These are phyloP conservation scores for Pleurotus giganteus DNA, from an alignment of 768 basidiomycete genomes.

Conservation along the genomic window DNA sequence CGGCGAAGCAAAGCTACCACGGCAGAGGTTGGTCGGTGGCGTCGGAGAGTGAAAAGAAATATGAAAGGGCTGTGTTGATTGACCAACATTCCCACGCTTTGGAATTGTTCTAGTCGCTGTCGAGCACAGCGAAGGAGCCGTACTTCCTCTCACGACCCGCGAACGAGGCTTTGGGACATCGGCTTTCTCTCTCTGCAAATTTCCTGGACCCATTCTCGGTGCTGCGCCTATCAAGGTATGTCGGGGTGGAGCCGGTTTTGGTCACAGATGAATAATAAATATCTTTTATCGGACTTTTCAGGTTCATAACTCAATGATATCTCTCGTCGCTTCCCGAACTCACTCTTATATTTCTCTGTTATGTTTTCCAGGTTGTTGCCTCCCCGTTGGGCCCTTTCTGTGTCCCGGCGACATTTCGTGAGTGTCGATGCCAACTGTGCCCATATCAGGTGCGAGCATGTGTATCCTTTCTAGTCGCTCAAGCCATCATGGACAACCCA, in stretches of 20 bases:
- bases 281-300: constrained; percentile 11
- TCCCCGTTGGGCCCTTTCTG: constrained; percentile 1
- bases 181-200: background rate
- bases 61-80: constrained; percentile 10
- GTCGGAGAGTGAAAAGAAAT: constrained; percentile 9
- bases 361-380: constrained; percentile 6
- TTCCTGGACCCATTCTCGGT: background rate
- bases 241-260: background rate
- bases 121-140: background rate
- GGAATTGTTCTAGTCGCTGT: constrained; percentile 10
- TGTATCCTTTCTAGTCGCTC: background rate
- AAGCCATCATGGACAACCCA: constrained; percentile 55
- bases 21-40: background rate
- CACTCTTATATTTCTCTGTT: background rate
- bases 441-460: background rate
- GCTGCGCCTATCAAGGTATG: background rate
- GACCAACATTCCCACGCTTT: constrained; percentile 8
- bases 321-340: background rate
- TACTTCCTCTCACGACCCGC: constrained; percentile 4
- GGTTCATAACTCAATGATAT: constrained; percentile 9
- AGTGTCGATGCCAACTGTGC: background rate
- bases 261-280: constrained; percentile 10
- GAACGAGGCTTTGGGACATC: background rate
- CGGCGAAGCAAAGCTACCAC: background rate
- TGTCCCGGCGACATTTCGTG: constrained; percentile 11